Evolutionary conservation across 495 filamentous ascomycete species (phyloP).

Genomic region (Podospora anserina): DNA sequence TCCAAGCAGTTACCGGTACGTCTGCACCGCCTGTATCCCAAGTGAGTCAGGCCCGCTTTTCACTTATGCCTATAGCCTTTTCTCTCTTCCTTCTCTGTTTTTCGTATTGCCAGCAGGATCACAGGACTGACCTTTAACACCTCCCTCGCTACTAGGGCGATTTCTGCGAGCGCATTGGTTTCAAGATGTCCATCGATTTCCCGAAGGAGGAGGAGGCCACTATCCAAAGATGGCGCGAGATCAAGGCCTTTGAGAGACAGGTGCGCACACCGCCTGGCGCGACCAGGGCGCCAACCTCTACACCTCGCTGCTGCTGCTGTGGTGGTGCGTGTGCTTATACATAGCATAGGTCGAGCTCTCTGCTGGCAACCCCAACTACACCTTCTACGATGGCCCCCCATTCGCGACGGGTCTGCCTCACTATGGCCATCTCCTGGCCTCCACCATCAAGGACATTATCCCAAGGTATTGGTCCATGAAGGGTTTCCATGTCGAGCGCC

Average conservation of each 20-base stretch:
- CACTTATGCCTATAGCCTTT: background rate
- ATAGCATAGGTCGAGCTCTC: slow-evolving; percentile 42
- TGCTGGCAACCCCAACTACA: slow-evolving; percentile 69
- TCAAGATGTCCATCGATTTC: slow-evolving; percentile 80
- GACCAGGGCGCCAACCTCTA: slow-evolving; percentile 13
- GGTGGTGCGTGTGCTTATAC: slow-evolving; percentile 24
- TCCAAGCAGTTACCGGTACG: background rate
- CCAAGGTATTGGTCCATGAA: slow-evolving; percentile 98
- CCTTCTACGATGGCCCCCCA: slow-evolving; percentile 75
- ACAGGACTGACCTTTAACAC: background rate
- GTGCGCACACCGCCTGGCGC: background rate
- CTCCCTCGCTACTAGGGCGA: background rate
- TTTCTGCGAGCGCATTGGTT: slow-evolving; percentile 1
- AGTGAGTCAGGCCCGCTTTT: slow-evolving; percentile 5
- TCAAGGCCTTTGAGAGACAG: slow-evolving; percentile 73
- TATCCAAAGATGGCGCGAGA: slow-evolving; percentile 80
- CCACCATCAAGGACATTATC: slow-evolving; percentile 97
- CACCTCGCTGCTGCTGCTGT: background rate
- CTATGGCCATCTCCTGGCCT: slow-evolving; percentile 93
- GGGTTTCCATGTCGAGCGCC: slow-evolving; percentile 76
- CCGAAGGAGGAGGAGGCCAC: slow-evolving; percentile 82
- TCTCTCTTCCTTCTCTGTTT: background rate
- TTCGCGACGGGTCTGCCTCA: slow-evolving; percentile 70
- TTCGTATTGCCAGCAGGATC: background rate
- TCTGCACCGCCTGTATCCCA: background rate